Evolutionary conservation across 495 filamentous ascomycete species (phyloP).

Genomic region (Aspergillus cavernicola): DNA sequence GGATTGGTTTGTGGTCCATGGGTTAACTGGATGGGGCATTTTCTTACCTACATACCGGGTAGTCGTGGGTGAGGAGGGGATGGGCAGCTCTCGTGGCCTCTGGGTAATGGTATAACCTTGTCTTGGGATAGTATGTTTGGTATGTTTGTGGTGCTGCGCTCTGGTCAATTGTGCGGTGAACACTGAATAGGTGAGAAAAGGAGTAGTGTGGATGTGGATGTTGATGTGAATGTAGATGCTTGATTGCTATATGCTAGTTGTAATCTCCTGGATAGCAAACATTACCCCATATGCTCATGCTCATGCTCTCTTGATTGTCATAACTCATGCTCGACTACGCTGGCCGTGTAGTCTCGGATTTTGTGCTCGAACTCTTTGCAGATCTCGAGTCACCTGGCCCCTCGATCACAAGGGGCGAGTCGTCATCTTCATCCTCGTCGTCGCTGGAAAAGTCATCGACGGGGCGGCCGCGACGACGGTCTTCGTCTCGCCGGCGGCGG

Average conservation of each 20-base stretch:
- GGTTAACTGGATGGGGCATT: no score
- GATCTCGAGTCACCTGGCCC: conserved; percentile 21
- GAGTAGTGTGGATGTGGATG: no score
- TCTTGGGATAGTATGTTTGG: no score
- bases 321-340: neutral
- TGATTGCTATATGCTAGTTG: neutral
- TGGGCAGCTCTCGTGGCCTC: no score
- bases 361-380: neutral
- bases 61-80: no score
- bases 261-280: neutral
- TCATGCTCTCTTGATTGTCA: neutral
- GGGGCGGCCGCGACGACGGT: conserved; percentile 29
- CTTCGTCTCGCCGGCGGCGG: conserved; percentile 31
- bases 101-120: no score
- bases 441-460: conserved; percentile 38
- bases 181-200: no score
- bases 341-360: neutral
- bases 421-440: conserved; percentile 35
- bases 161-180: neutral
- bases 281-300: neutral
- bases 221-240: no score
- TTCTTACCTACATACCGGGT: no score
- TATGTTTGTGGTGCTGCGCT: neutral
- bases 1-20: no score
- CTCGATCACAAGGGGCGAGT: conserved; percentile 29